Conservation (phyloP, 139 green algal genomes). For the Closterium sp. region DNA sequence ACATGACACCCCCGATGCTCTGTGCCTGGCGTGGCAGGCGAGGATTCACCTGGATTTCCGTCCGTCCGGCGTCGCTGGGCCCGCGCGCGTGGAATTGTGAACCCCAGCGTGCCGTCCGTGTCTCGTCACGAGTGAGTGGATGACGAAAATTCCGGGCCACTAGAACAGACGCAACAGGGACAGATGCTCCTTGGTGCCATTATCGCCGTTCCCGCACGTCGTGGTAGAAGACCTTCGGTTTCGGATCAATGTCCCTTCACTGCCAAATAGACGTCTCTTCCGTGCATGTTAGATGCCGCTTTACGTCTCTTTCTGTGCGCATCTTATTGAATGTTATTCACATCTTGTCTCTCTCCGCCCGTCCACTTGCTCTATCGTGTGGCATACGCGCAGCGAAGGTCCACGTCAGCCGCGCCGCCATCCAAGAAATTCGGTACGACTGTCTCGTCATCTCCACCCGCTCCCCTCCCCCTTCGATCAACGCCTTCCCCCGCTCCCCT, state of each 20-base stretch:
- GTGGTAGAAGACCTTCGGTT: not conserved
- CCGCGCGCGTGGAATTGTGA: not conserved
- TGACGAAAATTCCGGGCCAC: too few species aligned
- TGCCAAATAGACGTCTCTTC: too few species aligned
- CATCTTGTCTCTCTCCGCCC: too few species aligned
- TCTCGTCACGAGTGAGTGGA: not conserved
- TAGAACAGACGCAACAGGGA: too few species aligned
- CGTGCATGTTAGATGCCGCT: too few species aligned
- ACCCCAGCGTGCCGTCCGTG: not conserved
- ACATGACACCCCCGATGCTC: not conserved
- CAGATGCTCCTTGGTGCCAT: too few species aligned
- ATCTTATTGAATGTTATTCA: too few species aligned
- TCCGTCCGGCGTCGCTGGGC: not conserved
- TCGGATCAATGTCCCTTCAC: too few species aligned
- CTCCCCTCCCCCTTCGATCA: too few species aligned
- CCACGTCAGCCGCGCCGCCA: not conserved
- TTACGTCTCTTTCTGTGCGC: too few species aligned
- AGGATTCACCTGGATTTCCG: not conserved
- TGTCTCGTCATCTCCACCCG: not conserved
- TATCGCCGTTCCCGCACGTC: not conserved
- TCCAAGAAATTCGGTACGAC: not conserved
- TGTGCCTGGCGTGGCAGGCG: not conserved
- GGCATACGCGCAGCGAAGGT: not conserved
- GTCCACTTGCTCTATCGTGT: not conserved
- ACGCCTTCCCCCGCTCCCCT: too few species aligned